Base-by-base conservation (phyloP, 2,329 filamentous ascomycete genomes). In the Colletotrichum sp. region DNA sequence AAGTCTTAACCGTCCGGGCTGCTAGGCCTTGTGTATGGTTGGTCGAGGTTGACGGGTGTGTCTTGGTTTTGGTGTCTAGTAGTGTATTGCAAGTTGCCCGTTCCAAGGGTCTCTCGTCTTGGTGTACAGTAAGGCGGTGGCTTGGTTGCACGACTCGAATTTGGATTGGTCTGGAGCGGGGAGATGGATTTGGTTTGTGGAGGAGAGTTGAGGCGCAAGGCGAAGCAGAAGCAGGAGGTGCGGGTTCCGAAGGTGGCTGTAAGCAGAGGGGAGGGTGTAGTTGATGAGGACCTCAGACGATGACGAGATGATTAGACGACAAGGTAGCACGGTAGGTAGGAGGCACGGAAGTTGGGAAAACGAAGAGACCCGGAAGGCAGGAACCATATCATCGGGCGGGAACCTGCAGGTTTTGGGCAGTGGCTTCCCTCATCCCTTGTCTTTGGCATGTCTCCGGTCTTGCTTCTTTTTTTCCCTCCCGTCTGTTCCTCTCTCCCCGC, bases 391-490 rank as follows among this genome's bases (percentile, higher is more conserved):
- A 59, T 60, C 70, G 63, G 73, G 73, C 69, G 71, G 71, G 52
- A 75, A 75, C 34, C 65, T 71, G 74, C 74, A 76, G 48, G 57
- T 71, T 71, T 76, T 71, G 74, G 74, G 71, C 71, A 55, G 74
- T 75, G 66, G 36, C 67, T 70, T 39, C 43, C 34, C 13, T 60
- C 32, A 28, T 72, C 48, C 64, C 72, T 55, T 70, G 57, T 28
- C 65, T 39, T 13, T 55, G 36, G 57, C 48, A 61, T 72, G 34
- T 43, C 61, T 71, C 60, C 59, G 43, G 48, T 74, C 57, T 55
- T 34, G 63, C 60, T 63, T 57, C 28, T 63, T 57, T 57, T 68
- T 34, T 63, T 61, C 18, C 7, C 12, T 24, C 59, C 59, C 59
- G 12, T 34, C 26, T 61, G 10, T n/a, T 32, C 59, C 26, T n/a